These are phyloP conservation scores for Lumnitzera littorea DNA, from an alignment of 345 rosid species.

Conservation along the genomic window DNA sequence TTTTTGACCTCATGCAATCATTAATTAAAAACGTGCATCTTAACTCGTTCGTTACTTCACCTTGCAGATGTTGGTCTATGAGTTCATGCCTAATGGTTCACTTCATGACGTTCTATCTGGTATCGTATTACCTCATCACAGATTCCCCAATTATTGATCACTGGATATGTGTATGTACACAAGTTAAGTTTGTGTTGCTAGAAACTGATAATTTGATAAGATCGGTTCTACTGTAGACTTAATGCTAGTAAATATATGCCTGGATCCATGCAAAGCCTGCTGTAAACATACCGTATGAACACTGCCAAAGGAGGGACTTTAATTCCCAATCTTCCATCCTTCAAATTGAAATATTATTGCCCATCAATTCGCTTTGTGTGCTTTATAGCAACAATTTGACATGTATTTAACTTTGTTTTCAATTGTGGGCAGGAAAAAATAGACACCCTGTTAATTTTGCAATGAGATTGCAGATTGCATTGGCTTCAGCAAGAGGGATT, in stretches of 20 bases:
- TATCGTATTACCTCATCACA: constrained; percentile 9
- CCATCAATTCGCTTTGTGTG: background rate
- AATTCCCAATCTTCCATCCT: too few species aligned
- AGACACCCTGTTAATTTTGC: constrained; percentile 53
- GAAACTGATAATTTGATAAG: too few species aligned
- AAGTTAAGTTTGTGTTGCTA: too few species aligned
- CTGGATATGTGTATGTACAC: background rate
- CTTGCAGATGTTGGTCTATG: constrained; percentile 85
- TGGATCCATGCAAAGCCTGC: too few species aligned
- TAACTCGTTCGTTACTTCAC: background rate
- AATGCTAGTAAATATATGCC: too few species aligned
- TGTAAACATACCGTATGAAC: too few species aligned
- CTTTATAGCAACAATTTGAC: constrained; percentile 2
- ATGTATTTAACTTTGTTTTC: constrained; percentile 2
- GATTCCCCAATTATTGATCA: background rate
- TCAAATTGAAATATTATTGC: too few species aligned
- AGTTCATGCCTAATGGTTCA: constrained; percentile 87
- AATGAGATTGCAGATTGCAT: constrained; percentile 58
- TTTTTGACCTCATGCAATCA: background rate
- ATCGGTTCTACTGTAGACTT: too few species aligned
- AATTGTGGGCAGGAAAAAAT: constrained; percentile 31
- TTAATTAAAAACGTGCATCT: background rate
- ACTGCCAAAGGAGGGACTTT: too few species aligned
- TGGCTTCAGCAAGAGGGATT: constrained; percentile 83
- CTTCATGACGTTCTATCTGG: constrained; percentile 75